phyloP scores from a whole-genome alignment of 2,329 filamentous ascomycete genomes.

The Sporothrix globosa region DNA sequence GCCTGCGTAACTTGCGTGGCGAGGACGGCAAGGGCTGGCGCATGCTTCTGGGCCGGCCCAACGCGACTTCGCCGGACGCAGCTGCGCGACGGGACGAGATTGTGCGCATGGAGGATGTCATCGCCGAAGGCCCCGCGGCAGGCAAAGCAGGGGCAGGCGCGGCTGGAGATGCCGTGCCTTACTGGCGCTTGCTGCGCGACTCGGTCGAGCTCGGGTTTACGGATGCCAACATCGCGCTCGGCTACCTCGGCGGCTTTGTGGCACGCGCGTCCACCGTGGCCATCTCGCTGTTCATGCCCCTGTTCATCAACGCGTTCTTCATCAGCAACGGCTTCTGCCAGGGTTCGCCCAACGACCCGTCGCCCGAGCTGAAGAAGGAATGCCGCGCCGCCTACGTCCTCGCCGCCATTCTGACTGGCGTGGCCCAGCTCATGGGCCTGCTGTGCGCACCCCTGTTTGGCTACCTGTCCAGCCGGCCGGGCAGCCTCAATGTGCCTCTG shows the following conservation, averaged over 20 bases:
- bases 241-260: constrained; percentile 92
- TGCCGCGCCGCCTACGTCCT: constrained; percentile 87
- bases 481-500: constrained; percentile 68
- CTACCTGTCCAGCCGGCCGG: constrained; percentile 67
- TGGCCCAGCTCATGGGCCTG: constrained; percentile 84
- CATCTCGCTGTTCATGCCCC: constrained; percentile 90
- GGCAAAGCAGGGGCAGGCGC: neutral
- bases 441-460: constrained; percentile 86
- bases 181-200: constrained; percentile 62
- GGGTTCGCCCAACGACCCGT: constrained; percentile 64
- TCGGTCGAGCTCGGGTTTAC: constrained; percentile 71
- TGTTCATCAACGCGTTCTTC: constrained; percentile 91
- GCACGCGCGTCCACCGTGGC: constrained; percentile 92
- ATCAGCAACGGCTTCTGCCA: constrained; percentile 78
- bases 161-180: constrained; percentile 49
- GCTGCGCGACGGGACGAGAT: constrained; percentile 21
- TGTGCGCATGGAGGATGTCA: constrained; percentile 30
- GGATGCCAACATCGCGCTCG: constrained; percentile 78
- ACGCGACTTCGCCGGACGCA: constrained; percentile 22
- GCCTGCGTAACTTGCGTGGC: constrained; percentile 68
- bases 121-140: constrained; percentile 23
- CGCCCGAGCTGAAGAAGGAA: constrained; percentile 77
- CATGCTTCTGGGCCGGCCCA: constrained; percentile 54
- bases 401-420: constrained; percentile 82
- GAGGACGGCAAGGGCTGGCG: constrained; percentile 78